Percentiles rank a stretch among this genome's conserved stretches.
phyloP scores from a whole-genome alignment of 768 basidiomycete species.

The Hypholoma sublateritium region DNA sequence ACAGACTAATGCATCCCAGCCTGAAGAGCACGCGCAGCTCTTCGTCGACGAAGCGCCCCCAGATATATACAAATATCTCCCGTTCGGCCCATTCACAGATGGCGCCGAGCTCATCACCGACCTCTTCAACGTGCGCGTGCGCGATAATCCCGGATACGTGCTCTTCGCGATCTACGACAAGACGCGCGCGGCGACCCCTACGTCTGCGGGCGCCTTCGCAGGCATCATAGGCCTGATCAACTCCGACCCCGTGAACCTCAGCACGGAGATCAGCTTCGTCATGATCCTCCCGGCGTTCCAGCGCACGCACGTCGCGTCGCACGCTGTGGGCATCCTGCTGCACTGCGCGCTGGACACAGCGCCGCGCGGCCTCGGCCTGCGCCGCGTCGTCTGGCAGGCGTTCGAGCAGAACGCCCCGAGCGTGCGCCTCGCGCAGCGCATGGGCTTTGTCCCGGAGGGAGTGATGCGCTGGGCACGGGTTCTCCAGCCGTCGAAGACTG shows the following conservation, averaged over 20 bases:
- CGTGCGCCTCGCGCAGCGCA: conserved; percentile 48
- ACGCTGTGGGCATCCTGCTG: conserved; percentile 51
- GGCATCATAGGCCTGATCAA: conserved; percentile 54
- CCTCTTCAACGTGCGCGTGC: conserved; percentile 36
- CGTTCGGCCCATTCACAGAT: conserved; percentile 48
- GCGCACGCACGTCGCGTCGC: conserved; percentile 61
- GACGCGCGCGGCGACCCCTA: conserved; percentile 27
- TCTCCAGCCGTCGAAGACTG: conserved; percentile 33
- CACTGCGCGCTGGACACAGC: conserved; percentile 44
- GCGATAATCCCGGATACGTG: conserved; percentile 30
- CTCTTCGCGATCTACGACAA: conserved; percentile 58
- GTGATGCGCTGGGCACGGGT: conserved; percentile 55
- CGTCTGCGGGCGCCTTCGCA: conserved; percentile 37
- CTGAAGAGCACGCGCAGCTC: conserved; percentile 40
- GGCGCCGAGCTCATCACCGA: conserved; percentile 32
- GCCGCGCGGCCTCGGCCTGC: conserved; percentile 35
- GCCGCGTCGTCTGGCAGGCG: conserved; percentile 64
- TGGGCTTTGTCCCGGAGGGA: conserved; percentile 62
- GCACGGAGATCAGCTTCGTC: conserved; percentile 55
- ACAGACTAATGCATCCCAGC: conserved; percentile 27
- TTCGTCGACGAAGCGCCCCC: conserved; percentile 36
- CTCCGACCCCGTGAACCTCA: conserved; percentile 38
- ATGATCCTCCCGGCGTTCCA: conserved; percentile 59
- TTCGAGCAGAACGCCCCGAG: conserved; percentile 48
- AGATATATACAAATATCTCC: conserved; percentile 47